These are phyloP conservation scores for Aspergillus intermedius DNA, from an alignment of 2,329 filamentous ascomycete species.

Conservation along the genomic window DNA sequence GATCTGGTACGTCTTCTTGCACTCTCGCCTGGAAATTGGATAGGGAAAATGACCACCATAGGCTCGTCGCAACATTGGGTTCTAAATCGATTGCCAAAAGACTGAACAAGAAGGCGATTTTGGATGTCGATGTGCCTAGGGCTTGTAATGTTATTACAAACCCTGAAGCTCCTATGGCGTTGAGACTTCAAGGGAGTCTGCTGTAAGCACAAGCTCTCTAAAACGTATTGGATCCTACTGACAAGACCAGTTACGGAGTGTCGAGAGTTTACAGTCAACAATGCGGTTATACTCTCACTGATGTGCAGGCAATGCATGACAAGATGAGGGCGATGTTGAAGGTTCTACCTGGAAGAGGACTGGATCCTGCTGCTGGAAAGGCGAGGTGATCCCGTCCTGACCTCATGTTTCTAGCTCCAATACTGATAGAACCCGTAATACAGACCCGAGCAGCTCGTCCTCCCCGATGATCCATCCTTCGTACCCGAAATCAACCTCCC, in stretches of 20 bases:
- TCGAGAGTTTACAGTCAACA: slow-evolving; percentile 82
- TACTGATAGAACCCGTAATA: neutral
- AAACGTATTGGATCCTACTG: slow-evolving; percentile 7
- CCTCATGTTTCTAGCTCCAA: no score
- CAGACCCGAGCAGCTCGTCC: slow-evolving; percentile 68
- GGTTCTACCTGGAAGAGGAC: slow-evolving; percentile 50
- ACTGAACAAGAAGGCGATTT: slow-evolving; percentile 77
- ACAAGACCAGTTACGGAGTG: slow-evolving; percentile 58
- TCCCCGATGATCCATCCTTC: slow-evolving; percentile 79
- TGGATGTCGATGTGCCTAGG: slow-evolving; percentile 77
- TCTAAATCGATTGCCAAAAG: slow-evolving; percentile 63
- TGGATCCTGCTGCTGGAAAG: slow-evolving; percentile 66
- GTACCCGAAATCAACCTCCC: slow-evolving; percentile 59
- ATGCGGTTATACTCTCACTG: slow-evolving; percentile 75
- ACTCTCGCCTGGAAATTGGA: neutral
- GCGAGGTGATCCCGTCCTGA: slow-evolving; percentile 53
- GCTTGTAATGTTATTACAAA: slow-evolving; percentile 84
- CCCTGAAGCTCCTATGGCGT: slow-evolving; percentile 77
- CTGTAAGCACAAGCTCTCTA: slow-evolving; percentile 47
- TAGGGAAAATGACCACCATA: slow-evolving; percentile 29
- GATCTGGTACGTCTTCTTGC: slow-evolving; percentile 63
- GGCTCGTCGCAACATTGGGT: slow-evolving; percentile 87
- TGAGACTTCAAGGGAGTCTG: slow-evolving; percentile 82
- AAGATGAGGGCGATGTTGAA: slow-evolving; percentile 65
- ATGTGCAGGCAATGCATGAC: slow-evolving; percentile 68